Evolutionary conservation across 345 rosid species (phyloP).

Genomic region (Bruguiera sexangula): DNA sequence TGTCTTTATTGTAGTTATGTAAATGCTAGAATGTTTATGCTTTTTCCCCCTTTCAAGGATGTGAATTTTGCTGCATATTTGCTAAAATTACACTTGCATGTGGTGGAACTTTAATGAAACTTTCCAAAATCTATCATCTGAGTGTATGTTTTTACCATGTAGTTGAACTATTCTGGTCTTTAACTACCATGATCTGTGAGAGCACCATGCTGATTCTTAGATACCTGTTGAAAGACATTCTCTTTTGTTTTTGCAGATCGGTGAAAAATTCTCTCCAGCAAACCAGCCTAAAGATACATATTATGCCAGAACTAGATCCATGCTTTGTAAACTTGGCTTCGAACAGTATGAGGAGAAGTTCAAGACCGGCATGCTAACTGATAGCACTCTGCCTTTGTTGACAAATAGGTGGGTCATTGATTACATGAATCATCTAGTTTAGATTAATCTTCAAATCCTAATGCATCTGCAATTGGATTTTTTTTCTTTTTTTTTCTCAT

Average conservation of each 20-base stretch:
- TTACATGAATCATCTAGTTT: conserved; percentile 6
- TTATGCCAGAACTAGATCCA: conserved; percentile 52
- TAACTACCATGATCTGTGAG: not conserved
- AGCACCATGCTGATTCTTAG: not conserved
- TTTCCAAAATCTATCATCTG: no score
- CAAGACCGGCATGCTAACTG: conserved; percentile 80
- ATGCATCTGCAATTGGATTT: not conserved
- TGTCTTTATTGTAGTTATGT: not conserved
- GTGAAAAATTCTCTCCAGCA: conserved; percentile 65
- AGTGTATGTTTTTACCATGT: no score
- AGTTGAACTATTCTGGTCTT: not conserved
- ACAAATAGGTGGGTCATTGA: conserved; percentile 63
- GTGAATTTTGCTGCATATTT: no score
- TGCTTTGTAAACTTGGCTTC: conserved; percentile 76
- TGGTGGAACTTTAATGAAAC: no score
- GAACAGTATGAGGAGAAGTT: conserved; percentile 88
- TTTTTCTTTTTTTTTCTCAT: not conserved
- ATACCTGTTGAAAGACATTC: not conserved
- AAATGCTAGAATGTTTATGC: not conserved
- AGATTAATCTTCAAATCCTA: not conserved
- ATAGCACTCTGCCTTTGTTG: conserved; percentile 76
- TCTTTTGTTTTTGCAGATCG: conserved; percentile 49
- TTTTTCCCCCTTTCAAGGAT: not conserved
- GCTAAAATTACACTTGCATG: no score
- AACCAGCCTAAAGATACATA: conserved; percentile 46